Base-by-base conservation (phyloP, 352 stramenopile species). In the Globisporangium iwayamae region DNA sequence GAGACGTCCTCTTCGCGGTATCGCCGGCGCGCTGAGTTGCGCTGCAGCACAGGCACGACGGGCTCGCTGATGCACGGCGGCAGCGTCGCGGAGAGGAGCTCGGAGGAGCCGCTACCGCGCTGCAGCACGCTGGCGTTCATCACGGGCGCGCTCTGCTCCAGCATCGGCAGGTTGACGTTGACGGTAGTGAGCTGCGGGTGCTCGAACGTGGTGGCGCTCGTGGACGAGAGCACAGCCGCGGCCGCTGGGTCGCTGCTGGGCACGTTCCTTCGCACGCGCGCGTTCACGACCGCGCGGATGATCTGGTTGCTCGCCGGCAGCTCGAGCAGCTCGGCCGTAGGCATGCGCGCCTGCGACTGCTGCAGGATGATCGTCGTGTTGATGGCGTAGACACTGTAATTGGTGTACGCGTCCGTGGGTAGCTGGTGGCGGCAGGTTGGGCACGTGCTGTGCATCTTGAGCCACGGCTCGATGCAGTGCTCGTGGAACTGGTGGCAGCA, bases 311-410 rank as follows among this genome's bases (percentile, higher is more conserved):
- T 93, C 5, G 87, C 83, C 2, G 87, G 84, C 28, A 94, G 63
- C 63, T 96, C 85, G 13, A 94, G 71, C 62, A 96, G 64, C 62
- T 96, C 85, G 6, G 74, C 70, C 3, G 83, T 83, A 1, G 87
- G 81, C 75, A 96, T 83, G 41, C 76, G 78, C 30, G 87, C 87
- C 41, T 96, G 87, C 2, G 81, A 90, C 62, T 94, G 82, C 67
- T 94, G 87, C 60, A 96, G 61, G 51, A 96, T 90, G 69, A 96
- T 94, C 39, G 87, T 96, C 20, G 87, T 96, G 71, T 96, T 96
- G 74, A 96, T 96, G 39, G 87, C 85, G 70, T 94, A 94, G 57
- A 94, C 83, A 56, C 85, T 94, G 76, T 94, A 96, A 62, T 90
- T 94, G n/a, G 83, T 85, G 66, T 79, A 87, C 28, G 79, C 74